These are phyloP conservation scores for Gastrodia elata DNA, from an alignment of 106 monocot genomes.

Conservation along the genomic window DNA sequence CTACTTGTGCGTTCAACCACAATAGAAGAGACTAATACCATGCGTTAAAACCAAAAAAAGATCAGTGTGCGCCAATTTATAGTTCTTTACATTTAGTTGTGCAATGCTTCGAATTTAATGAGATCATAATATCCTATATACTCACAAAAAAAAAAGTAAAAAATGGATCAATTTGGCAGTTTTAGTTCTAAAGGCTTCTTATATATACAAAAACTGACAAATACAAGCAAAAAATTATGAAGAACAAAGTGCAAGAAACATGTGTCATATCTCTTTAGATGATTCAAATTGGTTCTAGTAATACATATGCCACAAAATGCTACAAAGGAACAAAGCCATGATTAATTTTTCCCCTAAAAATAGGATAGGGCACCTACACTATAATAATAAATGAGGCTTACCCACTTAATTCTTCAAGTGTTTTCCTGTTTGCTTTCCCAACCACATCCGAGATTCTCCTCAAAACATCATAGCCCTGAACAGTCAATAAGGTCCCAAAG, in stretches of 20 bases:
- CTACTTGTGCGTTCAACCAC: background rate
- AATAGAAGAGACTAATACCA: too few relatives aligned
- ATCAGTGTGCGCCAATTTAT: too few relatives aligned
- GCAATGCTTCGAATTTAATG: background rate
- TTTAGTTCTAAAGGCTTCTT: background rate
- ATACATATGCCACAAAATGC: background rate
- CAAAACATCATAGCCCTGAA: constrained; percentile 86
- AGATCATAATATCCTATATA: background rate
- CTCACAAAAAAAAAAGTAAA: background rate
- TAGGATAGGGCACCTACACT: background rate
- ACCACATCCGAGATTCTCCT: constrained; percentile 71
- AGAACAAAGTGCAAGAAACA: background rate
- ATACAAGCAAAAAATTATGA: background rate
- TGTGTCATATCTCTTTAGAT: background rate
- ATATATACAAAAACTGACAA: background rate
- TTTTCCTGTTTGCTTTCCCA: constrained; percentile 36
- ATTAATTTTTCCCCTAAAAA: background rate
- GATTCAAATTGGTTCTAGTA: background rate
- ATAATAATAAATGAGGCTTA: constrained; percentile 17
- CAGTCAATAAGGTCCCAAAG: background rate
- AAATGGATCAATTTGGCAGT: background rate
- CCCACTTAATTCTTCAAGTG: constrained; percentile 87
- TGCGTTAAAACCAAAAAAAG: too few relatives aligned
- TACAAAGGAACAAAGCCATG: background rate
- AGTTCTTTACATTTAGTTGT: background rate